phyloP scores from a whole-genome alignment of 192 early-diverging fungal genomes.

The Coemansia sp. region DNA sequence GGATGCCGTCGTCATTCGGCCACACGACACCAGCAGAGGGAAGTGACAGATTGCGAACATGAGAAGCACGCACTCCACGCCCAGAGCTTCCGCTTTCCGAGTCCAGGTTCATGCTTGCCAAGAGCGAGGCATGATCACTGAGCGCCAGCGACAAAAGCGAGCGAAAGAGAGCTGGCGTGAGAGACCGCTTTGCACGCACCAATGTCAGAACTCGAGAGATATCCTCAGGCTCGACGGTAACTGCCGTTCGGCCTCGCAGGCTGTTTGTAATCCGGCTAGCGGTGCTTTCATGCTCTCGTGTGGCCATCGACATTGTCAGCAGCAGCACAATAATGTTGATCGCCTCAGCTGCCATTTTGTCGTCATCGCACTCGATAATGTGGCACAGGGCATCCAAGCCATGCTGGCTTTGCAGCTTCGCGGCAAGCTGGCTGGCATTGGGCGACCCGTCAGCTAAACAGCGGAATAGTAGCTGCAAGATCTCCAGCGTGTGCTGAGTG shows the following conservation, averaged over 20 bases:
- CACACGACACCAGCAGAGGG: neutral
- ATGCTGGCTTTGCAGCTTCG: conserved; percentile 19
- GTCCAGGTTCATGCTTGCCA: conserved; percentile 40
- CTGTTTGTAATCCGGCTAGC: conserved; percentile 46
- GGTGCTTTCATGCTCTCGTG: conserved; percentile 28
- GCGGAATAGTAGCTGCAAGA: conserved; percentile 40
- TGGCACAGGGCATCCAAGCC: conserved; percentile 36
- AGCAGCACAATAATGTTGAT: conserved; percentile 46
- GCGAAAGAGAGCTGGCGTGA: conserved; percentile 38
- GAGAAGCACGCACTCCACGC: conserved; percentile 5
- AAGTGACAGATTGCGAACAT: conserved; percentile 31
- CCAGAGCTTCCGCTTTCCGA: neutral
- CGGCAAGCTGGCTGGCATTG: conserved; percentile 28
- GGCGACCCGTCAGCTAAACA: conserved; percentile 44
- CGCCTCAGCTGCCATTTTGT: conserved; percentile 31
- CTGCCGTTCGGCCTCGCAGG: conserved; percentile 23
- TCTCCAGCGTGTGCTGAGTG: conserved; percentile 35
- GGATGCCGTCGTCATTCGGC: neutral
- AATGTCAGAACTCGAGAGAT: conserved; percentile 21
- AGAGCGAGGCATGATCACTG: conserved; percentile 29
- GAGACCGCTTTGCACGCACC: conserved; percentile 34
- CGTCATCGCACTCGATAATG: conserved; percentile 45
- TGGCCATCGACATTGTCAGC: conserved; percentile 20
- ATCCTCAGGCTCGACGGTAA: conserved; percentile 20
- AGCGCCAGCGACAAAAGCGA: conserved; percentile 31